These are phyloP conservation scores for Westerdykella aurantiaca DNA, from an alignment of 2,329 filamentous ascomycete genomes.

Conservation along the genomic window DNA sequence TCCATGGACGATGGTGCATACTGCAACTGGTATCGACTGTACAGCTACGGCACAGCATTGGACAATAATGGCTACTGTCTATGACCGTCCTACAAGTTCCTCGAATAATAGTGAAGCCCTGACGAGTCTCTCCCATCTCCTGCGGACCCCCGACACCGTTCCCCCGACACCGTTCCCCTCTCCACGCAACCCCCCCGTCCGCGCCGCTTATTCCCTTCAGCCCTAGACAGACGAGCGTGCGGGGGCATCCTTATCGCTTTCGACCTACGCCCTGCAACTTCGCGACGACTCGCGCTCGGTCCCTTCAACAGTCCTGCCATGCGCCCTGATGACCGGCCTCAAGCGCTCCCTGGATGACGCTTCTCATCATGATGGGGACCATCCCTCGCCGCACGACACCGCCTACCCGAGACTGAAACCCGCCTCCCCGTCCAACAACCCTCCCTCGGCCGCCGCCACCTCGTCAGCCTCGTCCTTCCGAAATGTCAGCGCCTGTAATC, in stretches of 20 bases:
- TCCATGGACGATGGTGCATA: too few species aligned
- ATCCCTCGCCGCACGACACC: constrained; percentile 23
- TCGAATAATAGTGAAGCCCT: too few species aligned
- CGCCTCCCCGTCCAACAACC: constrained; percentile 22
- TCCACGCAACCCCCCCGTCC: too few species aligned
- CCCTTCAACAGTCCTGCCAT: constrained; percentile 22
- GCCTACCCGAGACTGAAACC: constrained; percentile 21
- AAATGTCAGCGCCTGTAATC: constrained; percentile 84
- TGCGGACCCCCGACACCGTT: too few species aligned
- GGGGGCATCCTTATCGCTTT: background rate
- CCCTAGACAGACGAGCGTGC: background rate
- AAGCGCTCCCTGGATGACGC: constrained; percentile 37
- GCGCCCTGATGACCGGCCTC: constrained; percentile 36
- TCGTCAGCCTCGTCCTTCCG: constrained; percentile 36
- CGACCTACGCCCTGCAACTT: background rate
- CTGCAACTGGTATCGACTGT: too few species aligned
- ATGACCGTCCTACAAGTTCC: too few species aligned
- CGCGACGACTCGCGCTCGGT: background rate
- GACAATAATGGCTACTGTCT: too few species aligned
- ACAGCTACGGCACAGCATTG: too few species aligned
- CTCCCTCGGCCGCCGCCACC: constrained; percentile 13
- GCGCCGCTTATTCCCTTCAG: background rate
- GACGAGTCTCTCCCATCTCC: too few species aligned
- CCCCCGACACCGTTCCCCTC: too few species aligned
- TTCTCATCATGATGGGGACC: constrained; percentile 27